Conservation (phyloP, 768 basidiomycete genomes). For the Ramaria rubella region DNA sequence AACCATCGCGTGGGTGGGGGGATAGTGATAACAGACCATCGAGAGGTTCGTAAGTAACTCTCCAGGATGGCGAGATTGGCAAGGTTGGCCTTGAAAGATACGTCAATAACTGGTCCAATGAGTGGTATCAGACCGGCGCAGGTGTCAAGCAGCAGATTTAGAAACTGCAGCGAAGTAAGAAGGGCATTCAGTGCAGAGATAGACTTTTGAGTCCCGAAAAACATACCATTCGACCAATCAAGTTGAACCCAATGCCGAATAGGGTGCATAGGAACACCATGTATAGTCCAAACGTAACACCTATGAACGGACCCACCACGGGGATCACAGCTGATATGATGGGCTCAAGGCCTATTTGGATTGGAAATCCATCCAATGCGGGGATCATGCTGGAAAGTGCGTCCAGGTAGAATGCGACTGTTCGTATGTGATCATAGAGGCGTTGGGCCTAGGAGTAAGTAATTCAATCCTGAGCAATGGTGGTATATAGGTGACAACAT, state of each 20-base stretch:
- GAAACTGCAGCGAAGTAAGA: background rate
- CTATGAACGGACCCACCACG: constrained; percentile 7
- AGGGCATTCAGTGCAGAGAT: background rate
- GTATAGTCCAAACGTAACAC: background rate
- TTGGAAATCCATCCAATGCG: constrained; percentile 4
- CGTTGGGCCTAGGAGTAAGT: background rate
- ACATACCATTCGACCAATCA: background rate
- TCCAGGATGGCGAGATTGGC: constrained; percentile 9
- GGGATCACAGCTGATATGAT: constrained; percentile 6
- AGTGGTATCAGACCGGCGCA: constrained; percentile 4
- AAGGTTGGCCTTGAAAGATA: constrained; percentile 11
- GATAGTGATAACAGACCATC: constrained; percentile 4
- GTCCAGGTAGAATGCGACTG: constrained; percentile 10
- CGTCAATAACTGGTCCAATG: background rate
- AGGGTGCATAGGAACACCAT: background rate
- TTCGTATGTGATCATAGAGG: constrained; percentile 10
- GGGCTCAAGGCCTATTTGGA: constrained; percentile 9
- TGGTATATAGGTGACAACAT: no score
- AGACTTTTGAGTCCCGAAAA: no score
- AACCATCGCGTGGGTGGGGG: background rate
- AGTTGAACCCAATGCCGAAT: background rate
- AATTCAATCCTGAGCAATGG: background rate
- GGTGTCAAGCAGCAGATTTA: constrained; percentile 7
- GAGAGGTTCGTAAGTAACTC: background rate
- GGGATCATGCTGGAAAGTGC: constrained; percentile 7